Percentiles rank a stretch among this genome's conserved stretches.
phyloP scores from a whole-genome alignment of 441 rosid species.

The Jatropha podagrica region DNA sequence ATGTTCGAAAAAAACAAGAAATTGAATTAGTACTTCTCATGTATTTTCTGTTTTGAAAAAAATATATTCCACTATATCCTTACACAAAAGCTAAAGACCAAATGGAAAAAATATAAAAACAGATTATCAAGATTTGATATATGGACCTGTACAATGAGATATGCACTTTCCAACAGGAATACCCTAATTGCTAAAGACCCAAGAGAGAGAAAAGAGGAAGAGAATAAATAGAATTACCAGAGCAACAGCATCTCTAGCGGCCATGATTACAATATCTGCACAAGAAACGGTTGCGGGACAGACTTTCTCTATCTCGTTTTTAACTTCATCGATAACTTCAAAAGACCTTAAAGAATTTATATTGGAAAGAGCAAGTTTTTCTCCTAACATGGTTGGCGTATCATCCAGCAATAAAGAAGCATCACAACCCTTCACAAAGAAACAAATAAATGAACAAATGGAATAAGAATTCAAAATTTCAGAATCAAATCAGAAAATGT shows the following conservation, averaged over 20 bases:
- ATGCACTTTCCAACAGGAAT: background rate
- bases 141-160: too few relatives aligned
- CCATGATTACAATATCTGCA: slow-evolving; percentile 88
- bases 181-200: background rate
- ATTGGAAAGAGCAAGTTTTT: slow-evolving; percentile 80
- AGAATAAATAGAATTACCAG: slow-evolving; percentile 42
- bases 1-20: too few relatives aligned
- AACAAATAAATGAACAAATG: too few relatives aligned
- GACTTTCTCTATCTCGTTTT: slow-evolving; percentile 69
- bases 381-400: slow-evolving; percentile 81
- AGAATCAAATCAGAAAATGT: background rate
- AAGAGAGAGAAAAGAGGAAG: background rate
- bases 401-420: slow-evolving; percentile 90
- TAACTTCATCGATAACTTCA: slow-evolving; percentile 70
- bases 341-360: slow-evolving; percentile 80
- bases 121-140: too few relatives aligned
- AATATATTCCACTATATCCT: too few relatives aligned
- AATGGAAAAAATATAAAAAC: too few relatives aligned
- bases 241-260: slow-evolving; percentile 90
- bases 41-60: too few relatives aligned
- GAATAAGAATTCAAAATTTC: background rate
- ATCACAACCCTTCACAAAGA: slow-evolving; percentile 70
- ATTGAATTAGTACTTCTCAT: too few relatives aligned
- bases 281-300: slow-evolving; percentile 87
- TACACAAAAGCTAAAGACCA: too few relatives aligned